Evolutionary conservation across 345 rosid genomes (phyloP).

Genomic region (Syzygium grande): DNA sequence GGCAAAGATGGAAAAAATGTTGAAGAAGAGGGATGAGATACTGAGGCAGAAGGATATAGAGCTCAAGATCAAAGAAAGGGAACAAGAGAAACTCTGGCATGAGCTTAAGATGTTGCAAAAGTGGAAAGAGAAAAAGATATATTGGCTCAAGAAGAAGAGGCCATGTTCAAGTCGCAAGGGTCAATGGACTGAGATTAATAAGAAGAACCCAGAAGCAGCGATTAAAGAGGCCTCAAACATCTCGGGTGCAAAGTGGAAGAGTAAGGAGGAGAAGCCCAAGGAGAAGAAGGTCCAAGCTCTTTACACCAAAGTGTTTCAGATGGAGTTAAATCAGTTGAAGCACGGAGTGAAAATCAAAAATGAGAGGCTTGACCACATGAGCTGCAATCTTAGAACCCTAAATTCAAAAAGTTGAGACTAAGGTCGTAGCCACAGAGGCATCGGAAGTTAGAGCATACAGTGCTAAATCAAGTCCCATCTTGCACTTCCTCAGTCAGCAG

Average conservation of each 20-base stretch:
- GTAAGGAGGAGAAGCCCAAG: constrained; percentile 9
- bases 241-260: constrained; percentile 78
- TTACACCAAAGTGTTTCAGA: constrained; percentile 9
- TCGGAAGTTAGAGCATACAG: constrained; percentile 23
- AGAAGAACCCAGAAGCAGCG: constrained; percentile 13
- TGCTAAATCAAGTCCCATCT: constrained; percentile 12
- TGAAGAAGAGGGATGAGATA: no score
- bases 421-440: constrained; percentile 25
- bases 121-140: constrained; percentile 10
- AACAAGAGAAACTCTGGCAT: constrained; percentile 37
- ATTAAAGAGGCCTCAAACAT: constrained; percentile 59
- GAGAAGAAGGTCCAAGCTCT: constrained; percentile 3
- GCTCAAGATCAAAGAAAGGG: constrained; percentile 30
- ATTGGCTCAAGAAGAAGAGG: no score
- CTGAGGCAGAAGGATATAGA: no score
- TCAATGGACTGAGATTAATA: no score
- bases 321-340: constrained; percentile 15
- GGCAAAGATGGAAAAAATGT: no score
- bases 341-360: constrained; percentile 12
- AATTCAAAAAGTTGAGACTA: background rate
- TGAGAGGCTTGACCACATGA: constrained; percentile 6
- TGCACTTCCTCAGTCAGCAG: constrained; percentile 16
- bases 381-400: constrained; percentile 20
- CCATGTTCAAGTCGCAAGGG: no score
- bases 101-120: constrained; percentile 26